Evolutionary conservation across 2,329 filamentous ascomycete genomes (phyloP), one percentile per base, ranked within the genome.

Genomic region (Chrysosphaeria jannelii): DNA sequence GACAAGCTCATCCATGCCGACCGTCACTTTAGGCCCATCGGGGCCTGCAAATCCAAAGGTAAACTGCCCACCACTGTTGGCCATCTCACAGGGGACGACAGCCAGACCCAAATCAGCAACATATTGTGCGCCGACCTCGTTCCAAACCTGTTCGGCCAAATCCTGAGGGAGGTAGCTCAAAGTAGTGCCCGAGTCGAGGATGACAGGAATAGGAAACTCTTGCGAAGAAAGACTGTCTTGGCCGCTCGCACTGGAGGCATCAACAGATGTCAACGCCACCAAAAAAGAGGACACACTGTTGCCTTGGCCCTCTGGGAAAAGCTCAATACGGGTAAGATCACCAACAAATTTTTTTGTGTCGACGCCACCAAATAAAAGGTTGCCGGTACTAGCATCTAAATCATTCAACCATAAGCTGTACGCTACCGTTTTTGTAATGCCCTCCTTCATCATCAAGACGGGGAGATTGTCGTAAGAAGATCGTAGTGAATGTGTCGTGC

Each of bases 331-430:
- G 21, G 52, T 50, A 15, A 79, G 48, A 3, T 56, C 40, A 22
- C 70, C 71, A 1, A 49, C 39, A 42, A 63, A 85, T 38, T 79
- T 79, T 28, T 53, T 57, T 0, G 60, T 71, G 38, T 81, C 71
- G 28, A 79, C 61, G n/a, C 70, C 74, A 19, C 74, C 74, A 33
- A 81, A 85, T 2, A 81, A 48, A 28, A 81, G 66, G 33, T 48
- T 67, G 17, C 74, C 74, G 2, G 54, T 64, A 28, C 52, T 63
- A 1, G 69, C 43, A 27, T 48, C 49, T 40, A 57, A 39, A 25
- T 61, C 55, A 31, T 61, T 60, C 25, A 61, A 45, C 65, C 66
- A 75, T 12, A 78, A 42, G 28, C 66, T 74, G 42, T 72, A 76
- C 3, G 68, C 66, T 19, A 61, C 56, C 8, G 55, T 57, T 29